Percentiles rank a stretch among this genome's conserved stretches.
Conservation (phyloP, 1,139 yeast species). For the Protomyces inouyei region DNA sequence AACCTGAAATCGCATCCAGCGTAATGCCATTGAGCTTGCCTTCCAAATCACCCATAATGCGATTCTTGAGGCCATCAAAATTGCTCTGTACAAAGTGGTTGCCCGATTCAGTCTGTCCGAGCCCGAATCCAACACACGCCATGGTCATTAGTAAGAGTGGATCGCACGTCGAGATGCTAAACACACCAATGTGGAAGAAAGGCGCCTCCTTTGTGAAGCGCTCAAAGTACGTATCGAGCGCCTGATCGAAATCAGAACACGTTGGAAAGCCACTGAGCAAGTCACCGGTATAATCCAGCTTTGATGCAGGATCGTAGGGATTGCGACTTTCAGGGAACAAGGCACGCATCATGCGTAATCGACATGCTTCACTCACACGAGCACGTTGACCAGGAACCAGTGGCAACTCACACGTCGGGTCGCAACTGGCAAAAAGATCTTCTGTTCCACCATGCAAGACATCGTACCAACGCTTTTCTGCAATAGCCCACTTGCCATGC, state of each 20-base stretch:
- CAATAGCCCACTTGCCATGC: constrained; percentile 13
- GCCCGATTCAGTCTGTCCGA: constrained; percentile 1
- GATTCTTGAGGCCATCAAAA: constrained; percentile 8
- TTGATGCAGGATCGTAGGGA: constrained; percentile 14
- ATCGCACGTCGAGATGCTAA: constrained; percentile 18
- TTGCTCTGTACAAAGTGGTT: constrained; percentile 20
- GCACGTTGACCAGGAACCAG: not conserved
- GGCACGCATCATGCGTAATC: constrained; percentile 17
- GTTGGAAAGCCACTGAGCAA: constrained; percentile 8
- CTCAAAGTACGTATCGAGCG: constrained; percentile 15
- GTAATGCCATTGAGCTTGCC: constrained; percentile 13
- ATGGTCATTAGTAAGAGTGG: constrained; percentile 12
- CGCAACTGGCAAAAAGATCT: constrained; percentile 5
- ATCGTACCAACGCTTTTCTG: constrained; percentile 22
- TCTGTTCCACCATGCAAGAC: constrained; percentile 17
- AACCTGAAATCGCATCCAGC: constrained; percentile 16
- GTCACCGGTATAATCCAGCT: not conserved
- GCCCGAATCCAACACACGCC: constrained; percentile 21
- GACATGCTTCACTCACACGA: constrained; percentile 23
- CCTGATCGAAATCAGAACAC: constrained; percentile 14
- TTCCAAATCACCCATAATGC: constrained; percentile 20
- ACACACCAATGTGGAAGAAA: constrained; percentile 14
- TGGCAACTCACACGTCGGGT: constrained; percentile 5
- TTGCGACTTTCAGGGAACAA: constrained; percentile 7
- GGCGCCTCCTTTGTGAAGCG: constrained; percentile 17